Conservation (phyloP, 2,329 filamentous ascomycete genomes). For the Plenodomus biglobosus region DNA sequence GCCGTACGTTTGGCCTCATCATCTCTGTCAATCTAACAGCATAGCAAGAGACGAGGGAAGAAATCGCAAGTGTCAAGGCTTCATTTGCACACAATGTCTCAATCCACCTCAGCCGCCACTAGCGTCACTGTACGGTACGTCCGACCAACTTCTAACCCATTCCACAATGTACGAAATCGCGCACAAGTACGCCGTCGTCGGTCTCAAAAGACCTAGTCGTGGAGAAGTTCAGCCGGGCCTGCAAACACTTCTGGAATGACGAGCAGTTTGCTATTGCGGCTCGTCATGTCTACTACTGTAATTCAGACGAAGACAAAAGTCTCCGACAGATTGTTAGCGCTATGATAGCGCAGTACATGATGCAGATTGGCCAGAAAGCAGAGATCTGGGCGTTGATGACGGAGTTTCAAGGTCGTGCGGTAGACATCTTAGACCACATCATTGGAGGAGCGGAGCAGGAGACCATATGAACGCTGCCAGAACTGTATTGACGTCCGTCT, state of each 20-base stretch:
- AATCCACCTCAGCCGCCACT: neutral
- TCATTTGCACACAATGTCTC: neutral
- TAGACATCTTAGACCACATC: neutral
- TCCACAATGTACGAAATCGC: slow-evolving; percentile 18
- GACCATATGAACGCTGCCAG: neutral
- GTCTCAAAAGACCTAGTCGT: neutral
- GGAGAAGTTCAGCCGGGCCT: neutral
- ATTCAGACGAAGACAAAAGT: slow-evolving; percentile 29
- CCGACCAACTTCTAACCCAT: neutral
- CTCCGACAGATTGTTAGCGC: slow-evolving; percentile 31
- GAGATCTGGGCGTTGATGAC: slow-evolving; percentile 11
- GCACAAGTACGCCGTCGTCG: slow-evolving; percentile 10
- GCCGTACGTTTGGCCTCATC: neutral
- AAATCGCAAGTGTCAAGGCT: neutral
- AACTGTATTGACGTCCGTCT: too few relatives aligned
- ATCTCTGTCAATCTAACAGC: neutral
- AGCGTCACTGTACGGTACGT: neutral
- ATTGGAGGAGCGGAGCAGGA: neutral
- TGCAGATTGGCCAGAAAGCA: slow-evolving; percentile 3
- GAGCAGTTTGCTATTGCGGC: slow-evolving; percentile 27
- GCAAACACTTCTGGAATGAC: slow-evolving; percentile 15
- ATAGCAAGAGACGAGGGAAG: neutral
- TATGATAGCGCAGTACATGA: slow-evolving; percentile 24
- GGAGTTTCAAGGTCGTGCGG: slow-evolving; percentile 7
- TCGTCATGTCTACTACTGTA: slow-evolving; percentile 25